Evolutionary conservation across 352 stramenopile species (phyloP), one percentile per base, ranked within the genome.

Genomic region (Globisporangium nodosum): DNA sequence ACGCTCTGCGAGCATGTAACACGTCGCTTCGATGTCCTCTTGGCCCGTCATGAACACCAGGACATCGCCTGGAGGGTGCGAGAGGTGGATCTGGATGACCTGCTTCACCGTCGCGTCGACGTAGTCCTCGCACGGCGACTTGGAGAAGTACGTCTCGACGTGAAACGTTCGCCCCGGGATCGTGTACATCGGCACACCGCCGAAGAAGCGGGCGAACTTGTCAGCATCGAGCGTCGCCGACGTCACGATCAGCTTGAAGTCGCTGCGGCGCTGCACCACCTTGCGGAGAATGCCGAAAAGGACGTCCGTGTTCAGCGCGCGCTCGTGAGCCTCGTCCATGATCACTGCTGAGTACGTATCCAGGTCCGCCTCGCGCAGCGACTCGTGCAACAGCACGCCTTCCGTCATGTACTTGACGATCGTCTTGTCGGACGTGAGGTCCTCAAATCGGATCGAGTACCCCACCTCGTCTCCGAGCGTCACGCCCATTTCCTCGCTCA

Each of bases 21-120:
- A 98, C 13, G 90, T 97, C 9, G 92, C 87, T 57, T 99, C 97
- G 68, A 99, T 99, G 66, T 99, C 97, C 74, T 99, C 96, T 75
- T 99, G 97, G 7, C 97, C 97, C 1, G 97, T 99, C 96, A 99
- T 99, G 68, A 99, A 99, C 43, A 99, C 96, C 6, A 99, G 67
- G 60, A 99, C 96, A 73, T 99, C 97, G 45, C 97, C 97, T 12
- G 94, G 90, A 16, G 94, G 94, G 52, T 96, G 91, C 42, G 95
- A 98, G 50, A 99, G 85, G 73, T 99, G 97, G 65, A 99, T 99
- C 63, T 98, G 93, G 51, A 99, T 88, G 16, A 97, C 92, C 77
- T 99, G 94, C 63, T 99, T 99, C 30, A 99, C 96, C 1, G 97
- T 96, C 7, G 96, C 88, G 66, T 99, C 97, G 0, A 99, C 96